Evolutionary conservation across 2,329 filamentous ascomycete genomes (phyloP).

Genomic region (Penicillium freii): DNA sequence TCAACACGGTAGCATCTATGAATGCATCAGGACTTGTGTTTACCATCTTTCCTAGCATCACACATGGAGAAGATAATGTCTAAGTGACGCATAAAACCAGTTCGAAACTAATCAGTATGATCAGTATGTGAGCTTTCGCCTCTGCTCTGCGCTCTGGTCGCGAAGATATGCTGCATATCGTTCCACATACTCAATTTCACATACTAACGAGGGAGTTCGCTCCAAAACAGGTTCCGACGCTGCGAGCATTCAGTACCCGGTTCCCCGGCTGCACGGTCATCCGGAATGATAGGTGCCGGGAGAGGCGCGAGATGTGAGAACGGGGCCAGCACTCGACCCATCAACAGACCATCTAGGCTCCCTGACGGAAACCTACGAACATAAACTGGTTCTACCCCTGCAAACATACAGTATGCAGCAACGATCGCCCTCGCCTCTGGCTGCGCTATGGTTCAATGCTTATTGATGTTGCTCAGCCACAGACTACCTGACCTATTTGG

Average conservation of each 20-base stretch:
- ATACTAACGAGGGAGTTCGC: neutral
- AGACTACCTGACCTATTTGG: neutral
- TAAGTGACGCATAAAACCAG: neutral
- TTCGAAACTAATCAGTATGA: neutral
- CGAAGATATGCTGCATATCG: neutral
- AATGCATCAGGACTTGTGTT: neutral
- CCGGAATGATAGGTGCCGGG: neutral
- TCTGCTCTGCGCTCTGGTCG: neutral
- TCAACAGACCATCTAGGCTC: neutral
- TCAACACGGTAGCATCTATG: neutral
- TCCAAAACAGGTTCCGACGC: neutral
- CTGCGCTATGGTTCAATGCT: neutral
- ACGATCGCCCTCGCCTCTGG: neutral
- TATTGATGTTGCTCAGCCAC: neutral
- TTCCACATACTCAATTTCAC: neutral
- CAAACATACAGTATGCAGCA: neutral
- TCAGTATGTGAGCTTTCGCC: neutral
- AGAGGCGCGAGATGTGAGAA: neutral
- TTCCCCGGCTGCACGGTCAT: neutral
- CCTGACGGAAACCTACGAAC: neutral
- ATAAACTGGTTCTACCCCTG: constrained; percentile 1
- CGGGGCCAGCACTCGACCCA: neutral
- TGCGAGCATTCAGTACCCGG: neutral
- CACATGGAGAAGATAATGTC: neutral
- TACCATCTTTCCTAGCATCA: neutral